These are phyloP conservation scores for Coniochaeta sp. DNA, from an alignment of 2,329 filamentous ascomycete genomes.

Conservation along the genomic window DNA sequence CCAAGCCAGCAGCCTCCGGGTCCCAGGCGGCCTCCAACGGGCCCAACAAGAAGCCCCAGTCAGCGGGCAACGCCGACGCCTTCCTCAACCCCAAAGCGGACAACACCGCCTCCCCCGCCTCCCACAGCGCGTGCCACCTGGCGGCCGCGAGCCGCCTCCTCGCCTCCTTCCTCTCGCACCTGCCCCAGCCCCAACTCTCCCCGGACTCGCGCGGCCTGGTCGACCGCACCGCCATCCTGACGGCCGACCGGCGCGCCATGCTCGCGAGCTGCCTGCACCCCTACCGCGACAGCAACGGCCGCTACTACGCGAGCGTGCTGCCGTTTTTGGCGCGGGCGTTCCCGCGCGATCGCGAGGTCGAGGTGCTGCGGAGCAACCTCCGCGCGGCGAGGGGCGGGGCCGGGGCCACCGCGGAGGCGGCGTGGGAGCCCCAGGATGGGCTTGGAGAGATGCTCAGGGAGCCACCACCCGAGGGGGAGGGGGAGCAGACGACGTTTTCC, in stretches of 20 bases:
- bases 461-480: conserved; percentile 11
- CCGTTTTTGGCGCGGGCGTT: conserved; percentile 69
- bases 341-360: conserved; percentile 56
- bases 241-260: conserved; percentile 63
- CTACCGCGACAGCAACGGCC: conserved; percentile 54
- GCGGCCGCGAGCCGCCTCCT: conserved; percentile 56
- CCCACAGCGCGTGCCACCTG: conserved; percentile 36
- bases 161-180: conserved; percentile 48
- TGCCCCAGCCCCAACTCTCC: conserved; percentile 62
- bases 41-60: conserved; percentile 19
- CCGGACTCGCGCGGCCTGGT: conserved; percentile 66
- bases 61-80: conserved; percentile 58
- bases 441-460: conserved; percentile 16
- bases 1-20: conserved; percentile 23
- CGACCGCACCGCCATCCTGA: conserved; percentile 74
- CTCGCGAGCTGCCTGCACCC: conserved; percentile 78
- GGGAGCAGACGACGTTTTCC: neutral
- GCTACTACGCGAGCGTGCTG: conserved; percentile 65
- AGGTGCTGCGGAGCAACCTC: conserved; percentile 60
- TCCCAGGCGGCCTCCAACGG: conserved; percentile 16
- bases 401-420: conserved; percentile 6
- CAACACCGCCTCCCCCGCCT: conserved; percentile 14
- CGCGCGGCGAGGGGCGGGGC: conserved; percentile 23
- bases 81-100: conserved; percentile 46
- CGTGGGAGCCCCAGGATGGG: conserved; percentile 22